Evolutionary conservation across 306 rosid species (phyloP).

Genomic region (Malus asiatica): DNA sequence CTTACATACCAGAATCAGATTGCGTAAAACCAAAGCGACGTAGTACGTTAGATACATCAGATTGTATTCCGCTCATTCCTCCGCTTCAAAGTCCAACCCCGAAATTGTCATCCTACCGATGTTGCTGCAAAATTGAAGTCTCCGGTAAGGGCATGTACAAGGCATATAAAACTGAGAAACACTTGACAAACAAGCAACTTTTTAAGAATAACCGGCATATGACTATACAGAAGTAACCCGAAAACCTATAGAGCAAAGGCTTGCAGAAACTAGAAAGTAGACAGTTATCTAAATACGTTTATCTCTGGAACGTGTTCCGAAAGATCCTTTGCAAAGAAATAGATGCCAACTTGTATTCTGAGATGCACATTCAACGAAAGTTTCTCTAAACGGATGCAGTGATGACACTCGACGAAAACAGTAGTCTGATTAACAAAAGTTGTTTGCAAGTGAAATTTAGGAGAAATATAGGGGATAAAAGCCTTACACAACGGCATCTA

Average conservation of each 20-base stretch:
- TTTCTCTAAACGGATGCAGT: too few relatives aligned
- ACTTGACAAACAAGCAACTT: neutral
- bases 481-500: constrained; percentile 68
- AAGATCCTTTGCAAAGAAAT: neutral
- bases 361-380: too few relatives aligned
- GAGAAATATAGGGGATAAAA: neutral
- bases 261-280: neutral
- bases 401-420: neutral
- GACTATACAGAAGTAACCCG: neutral
- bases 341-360: too few relatives aligned
- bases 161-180: neutral
- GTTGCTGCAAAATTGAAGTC: constrained; percentile 47
- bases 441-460: neutral
- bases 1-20: neutral
- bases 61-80: constrained; percentile 20
- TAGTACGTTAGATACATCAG: neutral
- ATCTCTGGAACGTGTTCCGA: neutral
- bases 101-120: constrained; percentile 73
- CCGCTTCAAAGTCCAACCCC: constrained; percentile 58
- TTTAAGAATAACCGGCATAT: neutral
- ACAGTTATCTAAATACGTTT: neutral
- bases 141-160: constrained; percentile 8
- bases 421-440: neutral
- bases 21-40: neutral
- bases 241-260: neutral